These are phyloP conservation scores for Digitaria exilis DNA, from an alignment of 202 grass and related monocot genomes.

Conservation along the genomic window DNA sequence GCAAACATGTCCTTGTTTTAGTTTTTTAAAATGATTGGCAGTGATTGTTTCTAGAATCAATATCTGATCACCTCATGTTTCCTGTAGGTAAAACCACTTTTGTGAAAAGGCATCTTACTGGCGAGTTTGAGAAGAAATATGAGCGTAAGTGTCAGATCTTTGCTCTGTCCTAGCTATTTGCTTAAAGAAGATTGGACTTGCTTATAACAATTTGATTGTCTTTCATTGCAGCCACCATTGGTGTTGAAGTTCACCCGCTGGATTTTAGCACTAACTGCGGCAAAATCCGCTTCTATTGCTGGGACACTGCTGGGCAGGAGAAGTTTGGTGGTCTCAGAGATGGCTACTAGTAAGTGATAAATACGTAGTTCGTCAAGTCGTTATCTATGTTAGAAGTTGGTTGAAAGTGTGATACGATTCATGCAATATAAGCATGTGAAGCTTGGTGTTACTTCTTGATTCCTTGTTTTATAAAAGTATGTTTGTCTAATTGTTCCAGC, in stretches of 20 bases:
- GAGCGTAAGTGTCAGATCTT: slow-evolving; percentile 48
- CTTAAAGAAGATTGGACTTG: not conserved
- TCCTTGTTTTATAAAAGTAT: not conserved
- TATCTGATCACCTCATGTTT: not conserved
- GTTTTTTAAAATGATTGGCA: not conserved
- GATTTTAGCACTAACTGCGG: slow-evolving; percentile 78
- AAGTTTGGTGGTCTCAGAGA: slow-evolving; percentile 77
- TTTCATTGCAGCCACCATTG: slow-evolving; percentile 59
- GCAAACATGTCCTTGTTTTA: not conserved
- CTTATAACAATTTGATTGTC: not conserved
- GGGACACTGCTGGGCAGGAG: slow-evolving; percentile 76
- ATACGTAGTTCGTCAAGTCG: not conserved
- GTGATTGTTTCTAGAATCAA: not conserved
- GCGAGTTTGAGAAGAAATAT: slow-evolving; percentile 79
- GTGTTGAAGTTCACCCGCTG: slow-evolving; percentile 69
- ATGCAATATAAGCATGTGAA: not conserved
- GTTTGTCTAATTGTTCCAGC: not conserved
- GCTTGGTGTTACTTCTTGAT: not conserved
- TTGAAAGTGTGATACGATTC: not conserved
- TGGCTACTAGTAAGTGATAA: slow-evolving; percentile 69
- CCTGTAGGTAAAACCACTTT: slow-evolving; percentile 69
- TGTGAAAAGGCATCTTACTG: slow-evolving; percentile 80
- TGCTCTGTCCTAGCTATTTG: not conserved
- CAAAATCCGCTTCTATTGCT: slow-evolving; percentile 73
- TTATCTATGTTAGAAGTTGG: not conserved